A percentile compares a stretch with the other conserved stretches of the same genome.
These are phyloP conservation scores for Metarhizium brunneum DNA, from an alignment of 2,329 filamentous ascomycete species.

Conservation along the genomic window DNA sequence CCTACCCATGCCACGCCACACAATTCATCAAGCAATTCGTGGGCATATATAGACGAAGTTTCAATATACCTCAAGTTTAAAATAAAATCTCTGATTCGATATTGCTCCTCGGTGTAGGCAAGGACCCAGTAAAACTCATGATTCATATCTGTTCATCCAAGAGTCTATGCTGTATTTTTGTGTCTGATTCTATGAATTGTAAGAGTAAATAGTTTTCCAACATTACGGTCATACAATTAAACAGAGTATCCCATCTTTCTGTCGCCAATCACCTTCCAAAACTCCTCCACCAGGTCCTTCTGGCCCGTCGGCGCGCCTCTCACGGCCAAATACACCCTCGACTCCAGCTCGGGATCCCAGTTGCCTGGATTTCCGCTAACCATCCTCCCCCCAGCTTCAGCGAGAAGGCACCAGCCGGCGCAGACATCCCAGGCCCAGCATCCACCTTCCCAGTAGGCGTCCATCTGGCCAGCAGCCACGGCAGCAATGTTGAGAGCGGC, in stretches of 20 bases:
- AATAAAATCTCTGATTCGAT: neutral
- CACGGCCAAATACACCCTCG: conserved; percentile 53
- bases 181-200: neutral
- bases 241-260: conserved; percentile 38
- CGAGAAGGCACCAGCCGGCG: conserved; percentile 68
- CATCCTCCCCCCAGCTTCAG: conserved; percentile 65
- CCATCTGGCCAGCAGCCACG: conserved; percentile 61
- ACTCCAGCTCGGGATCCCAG: conserved; percentile 55
- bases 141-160: neutral
- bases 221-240: conserved; percentile 1
- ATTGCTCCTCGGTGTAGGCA: neutral
- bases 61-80: too few relatives aligned
- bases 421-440: conserved; percentile 84
- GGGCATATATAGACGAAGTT: too few relatives aligned
- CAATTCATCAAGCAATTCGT: too few relatives aligned
- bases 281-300: conserved; percentile 52
- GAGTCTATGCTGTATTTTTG: neutral
- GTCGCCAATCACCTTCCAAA: conserved; percentile 53
- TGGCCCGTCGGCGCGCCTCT: conserved; percentile 51
- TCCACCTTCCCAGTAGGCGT: conserved; percentile 75
- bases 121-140: neutral
- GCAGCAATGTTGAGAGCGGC: conserved; percentile 68
- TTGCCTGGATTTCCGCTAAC: conserved; percentile 64
- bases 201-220: neutral
- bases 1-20: too few relatives aligned